A percentile compares a stretch with the other conserved stretches of the same genome.
These are phyloP conservation scores for Shiraia sp. DNA, from an alignment of 2,329 filamentous ascomycete genomes.

Conservation along the genomic window DNA sequence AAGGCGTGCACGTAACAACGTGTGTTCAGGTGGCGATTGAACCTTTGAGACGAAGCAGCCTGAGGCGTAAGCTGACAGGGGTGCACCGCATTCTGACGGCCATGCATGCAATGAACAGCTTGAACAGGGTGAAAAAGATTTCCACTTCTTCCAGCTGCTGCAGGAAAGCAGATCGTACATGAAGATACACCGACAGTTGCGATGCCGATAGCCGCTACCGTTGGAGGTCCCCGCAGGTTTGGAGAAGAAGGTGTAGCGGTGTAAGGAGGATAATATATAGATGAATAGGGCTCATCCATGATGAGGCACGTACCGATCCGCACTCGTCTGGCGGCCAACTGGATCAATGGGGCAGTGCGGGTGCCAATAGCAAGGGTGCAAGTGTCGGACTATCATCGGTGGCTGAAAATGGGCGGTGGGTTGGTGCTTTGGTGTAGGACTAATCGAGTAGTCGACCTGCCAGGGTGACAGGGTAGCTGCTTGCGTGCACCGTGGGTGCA, in stretches of 20 bases:
- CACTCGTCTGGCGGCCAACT: conserved; percentile 2
- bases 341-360: conserved; percentile 4
- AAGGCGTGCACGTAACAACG: neutral
- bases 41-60: conserved; percentile 1
- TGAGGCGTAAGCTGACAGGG: conserved; percentile 12
- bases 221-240: no score
- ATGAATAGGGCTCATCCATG: neutral
- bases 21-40: conserved; percentile 1
- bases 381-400: conserved; percentile 1
- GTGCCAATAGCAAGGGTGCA: neutral
- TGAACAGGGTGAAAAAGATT: neutral
- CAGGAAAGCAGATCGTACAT: no score
- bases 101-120: neutral
- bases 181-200: no score
- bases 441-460: neutral
- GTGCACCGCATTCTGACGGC: neutral
- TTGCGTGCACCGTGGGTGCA: conserved; percentile 6
- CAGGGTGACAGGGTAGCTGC: neutral
- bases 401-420: neutral
- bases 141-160: no score
- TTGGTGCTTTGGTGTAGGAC: conserved; percentile 5
- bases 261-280: neutral
- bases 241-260: neutral
- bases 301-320: neutral
- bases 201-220: no score